A percentile compares a stretch with the other conserved stretches of the same genome.
These are phyloP conservation scores for Lentinula sp. DNA, from an alignment of 768 basidiomycete genomes.

Conservation along the genomic window DNA sequence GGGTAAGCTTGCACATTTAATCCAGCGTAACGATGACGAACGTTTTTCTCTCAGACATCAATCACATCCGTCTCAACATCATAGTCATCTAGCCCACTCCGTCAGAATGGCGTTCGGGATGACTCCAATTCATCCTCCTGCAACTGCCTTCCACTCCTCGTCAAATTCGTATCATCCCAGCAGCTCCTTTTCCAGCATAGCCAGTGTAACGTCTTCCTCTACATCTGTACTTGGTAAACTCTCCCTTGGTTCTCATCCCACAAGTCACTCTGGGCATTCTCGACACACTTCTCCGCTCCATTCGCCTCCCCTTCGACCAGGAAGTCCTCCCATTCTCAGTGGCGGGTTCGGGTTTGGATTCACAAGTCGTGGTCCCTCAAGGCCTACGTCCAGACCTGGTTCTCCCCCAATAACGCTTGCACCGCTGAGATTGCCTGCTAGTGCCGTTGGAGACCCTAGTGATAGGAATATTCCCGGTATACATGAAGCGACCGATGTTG, in stretches of 20 bases:
- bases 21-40: neutral
- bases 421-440: constrained; percentile 46
- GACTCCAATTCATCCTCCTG: constrained; percentile 63
- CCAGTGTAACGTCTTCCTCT: neutral
- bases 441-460: neutral
- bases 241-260: neutral
- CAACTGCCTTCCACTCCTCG: constrained; percentile 16
- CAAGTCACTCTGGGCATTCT: constrained; percentile 2
- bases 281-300: constrained; percentile 12
- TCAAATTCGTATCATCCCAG: neutral
- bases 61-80: constrained; percentile 21
- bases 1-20: neutral
- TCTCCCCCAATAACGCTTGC: constrained; percentile 71
- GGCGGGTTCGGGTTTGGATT: constrained; percentile 3
- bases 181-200: constrained; percentile 10
- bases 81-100: constrained; percentile 74
- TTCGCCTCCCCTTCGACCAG: neutral
- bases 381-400: constrained; percentile 55
- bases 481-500: neutral
- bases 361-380: constrained; percentile 5
- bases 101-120: constrained; percentile 88
- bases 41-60: neutral
- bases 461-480: constrained; percentile 3
- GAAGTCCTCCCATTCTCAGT: neutral
- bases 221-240: neutral